These are phyloP conservation scores for Diaporthe aspalathi DNA, from an alignment of 2,329 filamentous ascomycete genomes.

Conservation along the genomic window DNA sequence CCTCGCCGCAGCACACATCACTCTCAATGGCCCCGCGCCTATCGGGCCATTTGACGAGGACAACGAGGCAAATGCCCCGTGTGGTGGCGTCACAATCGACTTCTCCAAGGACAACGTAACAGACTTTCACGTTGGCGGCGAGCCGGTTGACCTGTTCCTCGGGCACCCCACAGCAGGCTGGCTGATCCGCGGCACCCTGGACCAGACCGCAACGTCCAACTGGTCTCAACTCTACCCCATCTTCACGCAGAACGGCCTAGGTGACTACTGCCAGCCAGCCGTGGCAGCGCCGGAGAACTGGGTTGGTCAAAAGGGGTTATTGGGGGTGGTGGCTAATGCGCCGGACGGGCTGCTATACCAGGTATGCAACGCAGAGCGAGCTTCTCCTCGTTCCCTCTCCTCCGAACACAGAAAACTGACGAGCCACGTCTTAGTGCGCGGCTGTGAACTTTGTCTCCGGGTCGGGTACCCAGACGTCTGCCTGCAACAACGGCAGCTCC, in stretches of 20 bases:
- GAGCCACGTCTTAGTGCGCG: slow-evolving; percentile 56
- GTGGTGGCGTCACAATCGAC: slow-evolving; percentile 64
- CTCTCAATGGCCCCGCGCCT: slow-evolving; percentile 58
- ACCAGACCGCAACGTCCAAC: slow-evolving; percentile 57
- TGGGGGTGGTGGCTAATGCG: slow-evolving; percentile 63
- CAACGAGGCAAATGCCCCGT: slow-evolving; percentile 59
- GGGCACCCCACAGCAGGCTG: slow-evolving; percentile 65
- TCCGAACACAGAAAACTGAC: slow-evolving; percentile 13
- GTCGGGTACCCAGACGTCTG: slow-evolving; percentile 43
- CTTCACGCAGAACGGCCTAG: slow-evolving; percentile 65
- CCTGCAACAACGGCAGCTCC: slow-evolving; percentile 54
- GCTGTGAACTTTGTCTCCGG: slow-evolving; percentile 66
- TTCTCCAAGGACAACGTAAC: slow-evolving; percentile 53
- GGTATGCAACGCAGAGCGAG: slow-evolving; percentile 49
- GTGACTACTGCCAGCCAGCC: slow-evolving; percentile 63
- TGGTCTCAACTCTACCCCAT: slow-evolving; percentile 68
- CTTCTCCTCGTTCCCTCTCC: too few relatives aligned
- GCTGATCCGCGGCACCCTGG: slow-evolving; percentile 69
- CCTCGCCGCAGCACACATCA: slow-evolving; percentile 64
- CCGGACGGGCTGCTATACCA: slow-evolving; percentile 68
- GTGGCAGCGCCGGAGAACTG: slow-evolving; percentile 62
- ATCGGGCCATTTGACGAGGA: slow-evolving; percentile 62
- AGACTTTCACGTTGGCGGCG: slow-evolving; percentile 69
- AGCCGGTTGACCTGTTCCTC: slow-evolving; percentile 60
- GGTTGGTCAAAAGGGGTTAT: slow-evolving; percentile 65